Evolutionary conservation across 148 eudicot species (phyloP).

Genomic region (Dianthus caryophyllus): DNA sequence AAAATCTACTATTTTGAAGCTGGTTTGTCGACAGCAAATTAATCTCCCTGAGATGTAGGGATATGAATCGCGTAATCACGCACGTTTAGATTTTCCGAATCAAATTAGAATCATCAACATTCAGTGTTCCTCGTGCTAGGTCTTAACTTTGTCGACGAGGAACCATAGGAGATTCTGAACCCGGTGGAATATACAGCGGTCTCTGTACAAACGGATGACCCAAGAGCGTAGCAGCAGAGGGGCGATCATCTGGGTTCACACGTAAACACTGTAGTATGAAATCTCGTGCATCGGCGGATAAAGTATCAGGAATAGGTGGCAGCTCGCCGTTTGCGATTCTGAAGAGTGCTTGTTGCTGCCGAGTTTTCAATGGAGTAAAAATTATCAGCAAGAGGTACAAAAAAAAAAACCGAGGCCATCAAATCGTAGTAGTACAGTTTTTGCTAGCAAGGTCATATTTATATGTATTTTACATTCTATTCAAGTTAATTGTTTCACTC

Average conservation of each 20-base stretch:
- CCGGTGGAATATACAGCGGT: constrained; percentile 33
- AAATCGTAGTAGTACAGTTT: neutral
- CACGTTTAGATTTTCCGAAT: constrained; percentile 18
- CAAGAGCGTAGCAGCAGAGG: constrained; percentile 41
- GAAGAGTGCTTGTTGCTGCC: constrained; percentile 65
- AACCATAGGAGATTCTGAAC: constrained; percentile 53
- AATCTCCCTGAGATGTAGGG: neutral
- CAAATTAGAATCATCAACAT: constrained; percentile 15
- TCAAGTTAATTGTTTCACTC: too few species aligned
- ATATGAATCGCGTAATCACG: constrained; percentile 20
- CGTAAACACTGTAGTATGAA: constrained; percentile 42
- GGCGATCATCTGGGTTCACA: constrained; percentile 35
- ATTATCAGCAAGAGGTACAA: constrained; percentile 7
- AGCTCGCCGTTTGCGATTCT: constrained; percentile 67
- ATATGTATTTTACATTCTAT: too few species aligned
- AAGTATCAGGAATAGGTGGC: constrained; percentile 58
- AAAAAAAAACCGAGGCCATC: neutral
- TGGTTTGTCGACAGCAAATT: constrained; percentile 6
- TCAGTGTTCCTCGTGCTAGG: neutral
- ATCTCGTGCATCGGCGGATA: constrained; percentile 65
- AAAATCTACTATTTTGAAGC: constrained; percentile 15
- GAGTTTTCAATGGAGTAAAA: constrained; percentile 11
- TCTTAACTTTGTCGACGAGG: constrained; percentile 25
- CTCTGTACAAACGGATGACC: constrained; percentile 46
- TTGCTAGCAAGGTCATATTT: neutral